Evolutionary conservation across 108 stramenopile genomes (phyloP), one percentile per base, ranked within the genome.

Genomic region (Stephanodiscus minutulus): DNA sequence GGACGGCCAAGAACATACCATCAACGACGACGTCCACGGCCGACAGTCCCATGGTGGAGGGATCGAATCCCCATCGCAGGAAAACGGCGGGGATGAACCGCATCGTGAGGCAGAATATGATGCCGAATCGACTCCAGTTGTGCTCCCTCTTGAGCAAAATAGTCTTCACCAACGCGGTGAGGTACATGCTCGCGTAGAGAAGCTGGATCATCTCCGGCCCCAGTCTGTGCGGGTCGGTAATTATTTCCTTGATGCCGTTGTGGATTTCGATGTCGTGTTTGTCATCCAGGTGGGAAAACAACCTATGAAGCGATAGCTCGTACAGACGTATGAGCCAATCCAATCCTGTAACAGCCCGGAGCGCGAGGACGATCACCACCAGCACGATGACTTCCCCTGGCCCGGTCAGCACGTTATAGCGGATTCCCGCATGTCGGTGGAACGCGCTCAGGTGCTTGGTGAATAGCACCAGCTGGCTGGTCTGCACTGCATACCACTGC

Each of bases 401-500:
- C 49, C 95, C 95, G n/a, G 89, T 86, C 49, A 94, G 72, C 15
- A 93, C 74, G 68, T 87, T 84, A 74, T 92, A 96, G 22, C 92
- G 77, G 61, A 96, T 72, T 44, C 91, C 91, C 20, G 90, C 91
- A 74, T 96, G 86, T 22, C 91, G 79, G 73, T 89, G 81, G 81
- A 96, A 93, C 9, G 92, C 95, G 41, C 77, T 81, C 54, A 96
- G 76, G 69, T 96, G 95, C 67, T 96, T 96, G 36, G 85, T 85
- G 64, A 91, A 92, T 66, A 96, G 62, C 7, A 96, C 84, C 52
- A 93, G 76, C 71, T 92, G 92, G 37, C 83, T 65, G 9, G 82
- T 83, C 61, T 96, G 95, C 12, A 96, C 95, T 29, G 91, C 89
- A 77, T 96, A 91, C 95, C 95, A 96, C 65, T 90, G 88, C 8